Evolutionary conservation across 179 eudicot species (phyloP), one percentile per base, ranked within the genome.

Genomic region (Camellia oleifera): DNA sequence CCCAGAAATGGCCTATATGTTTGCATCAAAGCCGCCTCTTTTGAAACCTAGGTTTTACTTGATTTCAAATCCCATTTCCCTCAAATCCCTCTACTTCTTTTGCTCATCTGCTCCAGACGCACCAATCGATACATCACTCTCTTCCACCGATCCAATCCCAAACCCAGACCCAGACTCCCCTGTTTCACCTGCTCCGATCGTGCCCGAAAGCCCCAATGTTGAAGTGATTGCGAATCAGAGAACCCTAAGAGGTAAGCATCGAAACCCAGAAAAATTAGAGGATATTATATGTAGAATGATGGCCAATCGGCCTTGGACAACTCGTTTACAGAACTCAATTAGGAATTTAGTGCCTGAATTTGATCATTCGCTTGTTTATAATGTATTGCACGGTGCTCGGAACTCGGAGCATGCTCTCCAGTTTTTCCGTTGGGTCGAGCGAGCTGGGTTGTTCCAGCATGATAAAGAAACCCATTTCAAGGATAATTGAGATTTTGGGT

Each of bases 371-470:
- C 84, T 95, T n/a, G 97, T 95, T 42, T 85, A 86, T 52, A 92
- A 81, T 83, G 98, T 95, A 20, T 13, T 95, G 68, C 90, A 92
- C 48, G 54, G 82, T 69, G 88, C 97, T 17, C 85, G 88, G 56
- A 86, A 82, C 15, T 40, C 97, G 0, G 97, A 91, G 11, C 97
- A 94, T 7, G 97, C 99, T 3, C 90, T 95, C 60, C 93, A 88
- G 87, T 95, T 95, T 79, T 95, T 94, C 77, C 81, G 99, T 48
- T 95, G 99, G 99, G 93, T 92, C 4, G 99, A 94, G 20, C 77
- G 95, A 78, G 82, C 97, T 0, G 92, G 92, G 10, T 77, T 92
- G 12, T 85, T 90, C 78, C 69, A 61, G 65, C 99, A 94, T 66
- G 87, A 89, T 85, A 84, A 82, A 13, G 97, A 86, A 40, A 91